Conservation (phyloP, 768 basidiomycete genomes). For the Russula brevipes region DNA sequence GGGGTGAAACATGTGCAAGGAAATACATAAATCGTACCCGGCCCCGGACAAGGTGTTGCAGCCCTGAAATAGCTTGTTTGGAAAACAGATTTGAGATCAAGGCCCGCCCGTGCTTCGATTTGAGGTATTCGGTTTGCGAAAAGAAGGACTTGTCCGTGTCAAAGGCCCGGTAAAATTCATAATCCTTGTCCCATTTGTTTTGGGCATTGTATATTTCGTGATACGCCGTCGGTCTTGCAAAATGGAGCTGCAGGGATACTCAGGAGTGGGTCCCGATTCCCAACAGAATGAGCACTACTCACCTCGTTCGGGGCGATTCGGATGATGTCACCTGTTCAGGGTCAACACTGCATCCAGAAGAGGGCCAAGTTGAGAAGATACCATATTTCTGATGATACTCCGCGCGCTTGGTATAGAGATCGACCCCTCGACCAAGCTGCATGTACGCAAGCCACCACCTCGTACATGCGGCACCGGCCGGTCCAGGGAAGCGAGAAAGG, state of each 20-base stretch:
- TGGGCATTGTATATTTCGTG: constrained; percentile 14
- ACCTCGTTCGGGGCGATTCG: constrained; percentile 18
- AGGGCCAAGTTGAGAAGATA: neutral
- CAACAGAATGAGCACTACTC: neutral
- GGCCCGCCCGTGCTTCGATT: constrained; percentile 33
- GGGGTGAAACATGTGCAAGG: neutral
- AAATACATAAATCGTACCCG: constrained; percentile 25
- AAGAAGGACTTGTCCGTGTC: constrained; percentile 36
- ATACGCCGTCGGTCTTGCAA: constrained; percentile 3
- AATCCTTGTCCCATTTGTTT: constrained; percentile 37
- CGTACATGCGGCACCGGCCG: constrained; percentile 13
- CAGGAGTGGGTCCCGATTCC: no score
- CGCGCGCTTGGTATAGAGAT: neutral
- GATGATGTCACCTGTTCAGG: constrained; percentile 2
- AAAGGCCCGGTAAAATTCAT: constrained; percentile 38
- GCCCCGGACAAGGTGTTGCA: constrained; percentile 35
- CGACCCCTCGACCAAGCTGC: neutral
- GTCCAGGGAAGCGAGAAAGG: constrained; percentile 12
- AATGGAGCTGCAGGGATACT: constrained; percentile 5
- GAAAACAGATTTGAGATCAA: constrained; percentile 38
- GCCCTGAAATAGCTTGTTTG: constrained; percentile 33
- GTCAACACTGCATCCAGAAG: neutral
- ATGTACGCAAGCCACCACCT: constrained; percentile 16
- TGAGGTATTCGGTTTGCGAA: constrained; percentile 33
- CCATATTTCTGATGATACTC: constrained; percentile 11